Percentiles rank a stretch among this genome's conserved stretches.
Conservation (phyloP, 106 monocot species). For the Dendrobium catenatum region DNA sequence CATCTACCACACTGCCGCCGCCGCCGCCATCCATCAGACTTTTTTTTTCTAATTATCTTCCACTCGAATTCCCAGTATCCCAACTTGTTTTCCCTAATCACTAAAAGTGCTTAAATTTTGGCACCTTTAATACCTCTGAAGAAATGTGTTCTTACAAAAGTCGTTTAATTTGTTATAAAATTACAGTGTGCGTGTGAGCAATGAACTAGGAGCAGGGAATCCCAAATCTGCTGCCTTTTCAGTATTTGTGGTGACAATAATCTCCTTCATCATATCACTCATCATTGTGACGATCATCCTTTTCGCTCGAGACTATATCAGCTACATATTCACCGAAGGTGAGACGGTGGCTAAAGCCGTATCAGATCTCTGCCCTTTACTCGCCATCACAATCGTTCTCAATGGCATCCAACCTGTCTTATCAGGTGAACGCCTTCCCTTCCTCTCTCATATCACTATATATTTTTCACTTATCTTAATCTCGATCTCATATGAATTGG, state of each 20-base stretch:
- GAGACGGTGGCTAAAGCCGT: conserved; percentile 66
- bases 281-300: conserved; percentile 35
- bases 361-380: conserved; percentile 70
- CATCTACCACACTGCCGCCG: too few relatives aligned
- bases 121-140: not conserved
- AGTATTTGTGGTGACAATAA: conserved; percentile 56
- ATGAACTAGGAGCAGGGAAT: conserved; percentile 84
- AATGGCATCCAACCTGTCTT: conserved; percentile 83
- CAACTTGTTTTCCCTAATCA: too few relatives aligned
- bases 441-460: not conserved
- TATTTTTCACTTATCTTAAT: not conserved
- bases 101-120: not conserved
- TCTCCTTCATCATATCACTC: conserved; percentile 37
- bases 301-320: conserved; percentile 48
- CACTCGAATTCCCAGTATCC: too few relatives aligned
- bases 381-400: conserved; percentile 64
- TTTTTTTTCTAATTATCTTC: too few relatives aligned
- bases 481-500: too few relatives aligned
- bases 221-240: conserved; percentile 77
- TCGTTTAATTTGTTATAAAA: not conserved
- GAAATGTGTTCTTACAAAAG: too few relatives aligned
- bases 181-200: conserved; percentile 79
- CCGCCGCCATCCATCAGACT: too few relatives aligned
- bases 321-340: conserved; percentile 78
- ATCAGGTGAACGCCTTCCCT: conserved; percentile 34